Conservation (phyloP, 768 basidiomycete genomes). For the Xerocomellus intermedius region DNA sequence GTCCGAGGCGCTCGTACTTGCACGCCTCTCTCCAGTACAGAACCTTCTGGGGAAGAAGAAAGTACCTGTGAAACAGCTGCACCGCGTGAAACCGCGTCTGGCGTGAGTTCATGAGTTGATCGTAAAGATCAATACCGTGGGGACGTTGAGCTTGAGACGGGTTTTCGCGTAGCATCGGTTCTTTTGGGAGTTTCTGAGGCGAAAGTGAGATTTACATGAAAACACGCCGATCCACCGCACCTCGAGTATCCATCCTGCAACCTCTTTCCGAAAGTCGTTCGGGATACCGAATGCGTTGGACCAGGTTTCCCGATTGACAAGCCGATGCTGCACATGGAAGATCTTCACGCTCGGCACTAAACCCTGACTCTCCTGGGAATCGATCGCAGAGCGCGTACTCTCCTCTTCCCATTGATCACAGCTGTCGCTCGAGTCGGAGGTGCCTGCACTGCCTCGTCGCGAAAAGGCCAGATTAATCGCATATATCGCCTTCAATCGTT, state of each 20-base stretch:
- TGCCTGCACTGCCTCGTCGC: conserved; percentile 10
- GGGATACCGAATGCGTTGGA: conserved; percentile 32
- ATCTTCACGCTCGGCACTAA: neutral
- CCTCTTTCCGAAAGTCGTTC: conserved; percentile 31
- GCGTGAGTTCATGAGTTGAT: conserved; percentile 52
- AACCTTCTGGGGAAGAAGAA: conserved; percentile 36
- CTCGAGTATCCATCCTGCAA: conserved; percentile 47
- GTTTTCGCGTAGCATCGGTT: neutral
- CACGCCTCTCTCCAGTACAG: conserved; percentile 9
- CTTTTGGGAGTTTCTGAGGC: conserved; percentile 9
- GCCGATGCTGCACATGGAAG: neutral
- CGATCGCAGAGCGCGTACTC: conserved; percentile 10
- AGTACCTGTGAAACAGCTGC: conserved; percentile 58
- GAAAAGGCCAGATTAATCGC: neutral
- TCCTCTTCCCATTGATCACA: conserved; percentile 18
- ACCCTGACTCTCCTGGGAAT: conserved; percentile 22
- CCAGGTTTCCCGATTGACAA: conserved; percentile 12
- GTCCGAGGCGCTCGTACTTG: neutral
- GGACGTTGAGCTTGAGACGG: neutral
- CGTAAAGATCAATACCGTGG: conserved; percentile 34
- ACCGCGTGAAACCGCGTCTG: conserved; percentile 68
- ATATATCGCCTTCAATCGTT: neutral
- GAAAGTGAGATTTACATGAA: neutral
- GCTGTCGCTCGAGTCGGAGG: conserved; percentile 11
- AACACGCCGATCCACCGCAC: conserved; percentile 23